A percentile compares a stretch with the other conserved stretches of the same genome.
Evolutionary conservation across 331 rosid species (phyloP).

Genomic region (Acacia concinna): DNA sequence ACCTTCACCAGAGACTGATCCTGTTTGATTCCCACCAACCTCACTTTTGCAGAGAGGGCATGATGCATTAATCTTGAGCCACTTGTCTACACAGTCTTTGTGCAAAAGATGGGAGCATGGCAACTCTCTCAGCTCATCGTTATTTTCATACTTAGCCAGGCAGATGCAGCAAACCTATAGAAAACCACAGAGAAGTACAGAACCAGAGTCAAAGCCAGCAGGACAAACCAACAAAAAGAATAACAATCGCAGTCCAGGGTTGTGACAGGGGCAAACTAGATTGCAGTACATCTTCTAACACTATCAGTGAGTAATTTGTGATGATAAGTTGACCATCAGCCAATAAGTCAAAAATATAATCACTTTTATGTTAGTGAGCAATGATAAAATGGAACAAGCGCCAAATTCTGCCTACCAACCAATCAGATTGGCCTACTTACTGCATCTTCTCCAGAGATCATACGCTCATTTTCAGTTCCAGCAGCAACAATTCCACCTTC

Average conservation of each 20-base stretch:
- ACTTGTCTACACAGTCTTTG: conserved; percentile 94
- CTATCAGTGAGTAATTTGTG: not conserved
- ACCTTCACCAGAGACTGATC: conserved; percentile 44
- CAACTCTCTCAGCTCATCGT: conserved; percentile 89
- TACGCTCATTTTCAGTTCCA: conserved; percentile 91
- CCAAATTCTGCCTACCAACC: conserved; percentile 21
- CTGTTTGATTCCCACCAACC: conserved; percentile 54
- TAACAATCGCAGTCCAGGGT: not conserved
- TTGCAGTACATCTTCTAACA: conserved; percentile 2
- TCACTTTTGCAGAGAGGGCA: conserved; percentile 95
- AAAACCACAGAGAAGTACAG: conserved; percentile 26
- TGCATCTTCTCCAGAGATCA: conserved; percentile 92
- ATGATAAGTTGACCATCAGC: not conserved
- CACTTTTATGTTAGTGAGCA: not conserved
- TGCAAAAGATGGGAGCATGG: conserved; percentile 94
- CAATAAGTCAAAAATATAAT: conserved; percentile 9
- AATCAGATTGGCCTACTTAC: conserved; percentile 51
- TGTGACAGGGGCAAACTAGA: not conserved
- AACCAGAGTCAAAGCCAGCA: conserved; percentile 24
- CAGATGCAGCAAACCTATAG: conserved; percentile 96
- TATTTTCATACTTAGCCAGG: conserved; percentile 81
- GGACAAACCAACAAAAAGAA: conserved; percentile 4
- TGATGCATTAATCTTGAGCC: conserved; percentile 87
- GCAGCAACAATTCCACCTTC: conserved; percentile 91
- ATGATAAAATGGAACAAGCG: conserved; percentile 1